phyloP scores from a whole-genome alignment of 2,329 filamentous ascomycete species.

The Neofusicoccum umdonicola region DNA sequence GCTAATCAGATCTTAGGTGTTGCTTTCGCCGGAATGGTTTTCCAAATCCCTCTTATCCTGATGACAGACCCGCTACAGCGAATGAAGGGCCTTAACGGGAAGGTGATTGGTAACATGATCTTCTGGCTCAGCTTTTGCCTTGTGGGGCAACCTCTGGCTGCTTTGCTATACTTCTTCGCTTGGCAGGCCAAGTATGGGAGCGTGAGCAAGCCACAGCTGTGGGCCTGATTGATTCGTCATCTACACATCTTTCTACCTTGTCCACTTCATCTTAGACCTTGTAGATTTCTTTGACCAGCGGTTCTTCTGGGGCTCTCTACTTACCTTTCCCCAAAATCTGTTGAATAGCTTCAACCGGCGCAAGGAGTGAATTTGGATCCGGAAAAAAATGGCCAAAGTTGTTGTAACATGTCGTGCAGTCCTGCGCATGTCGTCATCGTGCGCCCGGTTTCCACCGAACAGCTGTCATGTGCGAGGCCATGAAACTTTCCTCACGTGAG shows the following conservation, averaged over 20 bases:
- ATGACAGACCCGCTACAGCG: conserved; percentile 78
- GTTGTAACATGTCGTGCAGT: no score
- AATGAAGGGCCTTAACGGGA: conserved; percentile 71
- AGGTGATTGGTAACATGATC: conserved; percentile 82
- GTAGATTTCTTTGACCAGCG: not conserved
- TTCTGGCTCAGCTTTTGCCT: conserved; percentile 98
- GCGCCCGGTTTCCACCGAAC: not conserved
- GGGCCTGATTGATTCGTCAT: not conserved
- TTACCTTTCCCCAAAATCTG: not conserved
- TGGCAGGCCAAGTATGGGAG: conserved; percentile 98
- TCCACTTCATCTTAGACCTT: not conserved
- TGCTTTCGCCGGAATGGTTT: conserved; percentile 89
- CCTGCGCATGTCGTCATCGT: no score
- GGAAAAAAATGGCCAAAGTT: no score
- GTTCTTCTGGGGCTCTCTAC: not conserved
- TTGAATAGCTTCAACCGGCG: not conserved
- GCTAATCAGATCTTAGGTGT: conserved; percentile 59
- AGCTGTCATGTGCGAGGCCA: not conserved
- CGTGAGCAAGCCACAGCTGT: conserved; percentile 48
- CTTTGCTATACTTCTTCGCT: conserved; percentile 92
- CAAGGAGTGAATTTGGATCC: not conserved
- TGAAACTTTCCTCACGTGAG: not conserved
- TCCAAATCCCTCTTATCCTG: conserved; percentile 84
- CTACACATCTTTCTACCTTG: not conserved
- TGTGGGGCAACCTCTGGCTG: conserved; percentile 89